Evolutionary conservation across 73 alveolate genomes (phyloP), one percentile per base, ranked within the genome.

Genomic region (Symbiodinium natans): DNA sequence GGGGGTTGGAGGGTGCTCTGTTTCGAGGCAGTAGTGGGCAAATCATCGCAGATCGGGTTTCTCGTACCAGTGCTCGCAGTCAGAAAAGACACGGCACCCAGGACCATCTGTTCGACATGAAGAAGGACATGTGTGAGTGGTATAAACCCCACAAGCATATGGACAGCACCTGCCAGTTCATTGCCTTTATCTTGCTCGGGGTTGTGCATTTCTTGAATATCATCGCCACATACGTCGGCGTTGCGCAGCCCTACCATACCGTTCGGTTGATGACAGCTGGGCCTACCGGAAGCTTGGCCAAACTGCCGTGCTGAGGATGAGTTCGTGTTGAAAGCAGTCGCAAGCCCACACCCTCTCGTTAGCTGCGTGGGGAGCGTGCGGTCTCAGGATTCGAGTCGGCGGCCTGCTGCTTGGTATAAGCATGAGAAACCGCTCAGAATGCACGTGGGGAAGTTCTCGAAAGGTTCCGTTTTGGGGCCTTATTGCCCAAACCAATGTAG

Each of bases 231-330:
- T 92, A 92, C 40, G 92, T 92, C 31, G 98, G 98, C 29, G 98
- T 92, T 13, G 98, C 98, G 83, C 98, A 92, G 92, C 98, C 98
- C 31, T 92, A 92, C 46, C 98, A 92, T 86, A 77, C 92, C 39
- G 82, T 92, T 39, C 98, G 98, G 34, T 46, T 92, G 83, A 92
- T 92, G 98, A 92, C 98, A 11, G 90, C 98, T 6, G 98, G 98
- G 25, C 92, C 92, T 41, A 52, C 92, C 10, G 98, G 97, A 63
- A 77, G 86, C 86, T 31, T 36, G 86, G 86, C 80, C 80, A n/a
- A 29, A 29, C n/a, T n/a, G n/a, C n/a, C n/a, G n/a, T n/a, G n/a
- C n/a, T n/a, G n/a, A n/a, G n/a, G n/a, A n/a, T n/a, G n/a, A n/a
- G n/a, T n/a, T n/a, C n/a, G n/a, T n/a, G n/a, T n/a, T n/a, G n/a